Conservation (phyloP, 371 early-diverging fungal genomes). For the Massospora cicadina region DNA sequence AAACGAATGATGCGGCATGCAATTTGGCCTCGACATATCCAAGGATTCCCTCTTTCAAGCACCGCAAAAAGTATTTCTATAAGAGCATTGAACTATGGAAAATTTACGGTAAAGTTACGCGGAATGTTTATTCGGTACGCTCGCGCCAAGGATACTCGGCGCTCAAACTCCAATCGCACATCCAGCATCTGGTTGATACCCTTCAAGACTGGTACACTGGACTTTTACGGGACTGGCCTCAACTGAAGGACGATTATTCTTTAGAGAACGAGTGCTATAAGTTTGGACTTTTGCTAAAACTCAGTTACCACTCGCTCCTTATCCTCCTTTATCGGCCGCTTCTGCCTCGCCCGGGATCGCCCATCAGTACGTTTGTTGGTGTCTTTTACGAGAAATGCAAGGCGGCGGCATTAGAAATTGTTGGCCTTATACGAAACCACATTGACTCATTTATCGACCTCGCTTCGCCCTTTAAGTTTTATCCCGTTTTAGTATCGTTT, state of each 20-base stretch:
- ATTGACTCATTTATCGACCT: background rate
- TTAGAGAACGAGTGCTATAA: background rate
- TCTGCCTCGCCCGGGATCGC: background rate
- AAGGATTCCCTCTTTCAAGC: background rate
- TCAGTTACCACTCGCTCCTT: background rate
- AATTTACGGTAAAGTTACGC: conserved; percentile 6
- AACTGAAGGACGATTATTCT: conserved; percentile 1
- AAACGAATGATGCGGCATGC: background rate
- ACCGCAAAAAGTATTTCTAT: background rate
- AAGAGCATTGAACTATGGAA: conserved; percentile 4
- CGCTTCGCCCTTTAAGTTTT: background rate
- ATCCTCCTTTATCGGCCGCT: conserved; percentile 6
- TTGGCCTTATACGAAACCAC: background rate
- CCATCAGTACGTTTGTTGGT: background rate
- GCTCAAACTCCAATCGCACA: conserved; percentile 3
- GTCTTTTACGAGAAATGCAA: conserved; percentile 4
- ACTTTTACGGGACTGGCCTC: background rate
- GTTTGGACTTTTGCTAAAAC: background rate
- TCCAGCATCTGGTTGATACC: conserved; percentile 7
- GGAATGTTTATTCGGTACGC: conserved; percentile 6
- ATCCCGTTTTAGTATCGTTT: background rate
- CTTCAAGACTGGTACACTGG: background rate
- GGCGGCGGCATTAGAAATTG: background rate
- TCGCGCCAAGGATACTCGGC: conserved; percentile 10
- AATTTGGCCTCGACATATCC: background rate